A percentile compares a stretch with the other conserved stretches of the same genome.
Evolutionary conservation across 2,329 filamentous ascomycete genomes (phyloP).

Genomic region (Apiospora sp.): DNA sequence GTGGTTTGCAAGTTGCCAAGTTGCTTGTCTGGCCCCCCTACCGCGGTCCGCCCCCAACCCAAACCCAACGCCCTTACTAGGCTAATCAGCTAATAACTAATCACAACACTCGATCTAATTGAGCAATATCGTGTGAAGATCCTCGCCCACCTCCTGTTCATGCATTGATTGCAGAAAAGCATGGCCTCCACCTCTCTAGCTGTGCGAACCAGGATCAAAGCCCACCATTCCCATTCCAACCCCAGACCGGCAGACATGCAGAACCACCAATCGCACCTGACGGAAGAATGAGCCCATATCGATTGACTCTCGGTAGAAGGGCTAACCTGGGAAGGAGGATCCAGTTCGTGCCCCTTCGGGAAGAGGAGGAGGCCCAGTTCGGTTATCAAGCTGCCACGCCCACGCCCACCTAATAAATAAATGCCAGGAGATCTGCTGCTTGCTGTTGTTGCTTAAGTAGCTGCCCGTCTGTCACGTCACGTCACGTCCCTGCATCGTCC

Average conservation of each 20-base stretch:
- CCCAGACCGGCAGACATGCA: conserved; percentile 8
- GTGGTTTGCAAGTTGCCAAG: background rate
- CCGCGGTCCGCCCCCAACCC: too few relatives aligned
- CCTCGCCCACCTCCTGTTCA: background rate
- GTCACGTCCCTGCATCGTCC: conserved; percentile 12
- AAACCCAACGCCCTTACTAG: background rate
- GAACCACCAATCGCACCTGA: conserved; percentile 10
- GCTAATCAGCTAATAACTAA: background rate
- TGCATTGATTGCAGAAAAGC: conserved; percentile 15
- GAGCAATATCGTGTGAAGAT: conserved; percentile 21
- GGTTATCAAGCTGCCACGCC: background rate
- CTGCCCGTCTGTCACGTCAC: background rate
- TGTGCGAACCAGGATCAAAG: background rate
- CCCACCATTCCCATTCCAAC: background rate
- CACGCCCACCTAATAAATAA: background rate
- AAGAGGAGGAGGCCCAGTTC: background rate
- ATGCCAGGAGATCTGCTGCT: conserved; percentile 6
- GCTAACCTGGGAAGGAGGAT: background rate
- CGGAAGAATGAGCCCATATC: conserved; percentile 15
- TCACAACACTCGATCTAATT: background rate
- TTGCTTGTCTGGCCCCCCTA: conserved; percentile 2
- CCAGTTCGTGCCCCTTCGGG: background rate
- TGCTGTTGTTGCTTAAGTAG: background rate
- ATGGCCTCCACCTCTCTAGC: background rate
- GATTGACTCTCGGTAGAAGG: conserved; percentile 16